A percentile compares a stretch with the other conserved stretches of the same genome.
phyloP scores from a whole-genome alignment of 176 grass and related monocot genomes.

The Eremochloa ophiuroides region DNA sequence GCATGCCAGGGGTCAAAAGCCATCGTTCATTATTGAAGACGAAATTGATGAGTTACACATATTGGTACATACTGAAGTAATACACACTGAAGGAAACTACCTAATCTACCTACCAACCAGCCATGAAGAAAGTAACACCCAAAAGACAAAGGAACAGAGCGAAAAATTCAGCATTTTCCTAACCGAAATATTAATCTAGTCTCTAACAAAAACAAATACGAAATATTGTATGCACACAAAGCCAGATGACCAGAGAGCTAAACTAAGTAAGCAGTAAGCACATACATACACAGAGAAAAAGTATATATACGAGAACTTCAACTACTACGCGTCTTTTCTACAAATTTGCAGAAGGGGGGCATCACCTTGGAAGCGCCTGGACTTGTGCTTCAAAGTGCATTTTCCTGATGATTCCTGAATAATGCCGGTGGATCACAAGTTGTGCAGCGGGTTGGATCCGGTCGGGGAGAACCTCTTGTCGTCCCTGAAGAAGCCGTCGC shows the following conservation, averaged over 20 bases:
- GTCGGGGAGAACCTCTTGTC: constrained; percentile 73
- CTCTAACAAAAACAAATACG: background rate
- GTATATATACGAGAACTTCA: background rate
- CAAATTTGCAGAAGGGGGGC: background rate
- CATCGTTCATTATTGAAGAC: background rate
- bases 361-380: background rate
- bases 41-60: background rate
- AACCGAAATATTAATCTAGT: background rate
- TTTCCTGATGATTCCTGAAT: background rate
- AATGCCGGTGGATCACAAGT: constrained; percentile 25
- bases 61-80: background rate
- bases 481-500: constrained; percentile 30
- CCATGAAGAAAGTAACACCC: background rate
- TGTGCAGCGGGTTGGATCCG: constrained; percentile 73
- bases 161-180: background rate
- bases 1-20: background rate
- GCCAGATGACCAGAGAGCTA: background rate
- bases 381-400: background rate
- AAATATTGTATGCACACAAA: constrained; percentile 1
- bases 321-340: background rate
- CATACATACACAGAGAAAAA: background rate
- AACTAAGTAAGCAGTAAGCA: background rate
- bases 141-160: too few relatives aligned
- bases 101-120: background rate
- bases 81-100: background rate